A percentile compares a stretch with the other conserved stretches of the same genome.
Conservation (phyloP, 257 asterid species). For the Nicotiana obtusifolia region DNA sequence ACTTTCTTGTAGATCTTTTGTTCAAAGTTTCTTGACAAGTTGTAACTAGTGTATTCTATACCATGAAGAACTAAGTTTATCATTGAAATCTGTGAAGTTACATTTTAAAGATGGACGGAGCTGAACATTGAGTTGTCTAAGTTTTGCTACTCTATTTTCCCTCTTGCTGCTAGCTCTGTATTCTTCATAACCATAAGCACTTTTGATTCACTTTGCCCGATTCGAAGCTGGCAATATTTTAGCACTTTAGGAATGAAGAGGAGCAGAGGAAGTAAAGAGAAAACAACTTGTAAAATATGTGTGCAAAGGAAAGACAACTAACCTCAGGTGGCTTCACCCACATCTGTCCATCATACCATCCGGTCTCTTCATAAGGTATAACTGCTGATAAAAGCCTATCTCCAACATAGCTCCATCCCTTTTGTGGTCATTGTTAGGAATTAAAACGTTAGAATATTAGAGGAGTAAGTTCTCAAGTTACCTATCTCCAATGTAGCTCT, state of each 20-base stretch:
- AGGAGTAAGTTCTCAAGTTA: not conserved
- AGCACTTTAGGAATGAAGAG: not conserved
- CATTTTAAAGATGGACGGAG: not conserved
- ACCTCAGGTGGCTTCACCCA: constrained; percentile 99
- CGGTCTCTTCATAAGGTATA: constrained; percentile 84
- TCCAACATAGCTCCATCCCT: constrained; percentile 97
- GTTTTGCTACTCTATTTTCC: not conserved
- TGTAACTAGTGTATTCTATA: not conserved
- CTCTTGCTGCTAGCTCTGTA: not conserved
- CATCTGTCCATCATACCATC: constrained; percentile 96
- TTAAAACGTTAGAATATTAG: not conserved
- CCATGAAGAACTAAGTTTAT: not conserved
- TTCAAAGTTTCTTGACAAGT: not conserved
- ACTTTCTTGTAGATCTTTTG: not conserved
- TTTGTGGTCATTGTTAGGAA: not conserved
- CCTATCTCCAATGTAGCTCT: not conserved
- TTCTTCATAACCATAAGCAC: not conserved
- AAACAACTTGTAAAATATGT: not conserved
- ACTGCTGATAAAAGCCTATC: constrained; percentile 86
- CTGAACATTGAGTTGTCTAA: not conserved
- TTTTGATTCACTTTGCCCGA: not conserved
- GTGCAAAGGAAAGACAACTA: constrained; percentile 10
- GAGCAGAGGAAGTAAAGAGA: not conserved
- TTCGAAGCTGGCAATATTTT: not conserved
- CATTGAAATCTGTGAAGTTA: not conserved